Evolutionary conservation across 495 filamentous ascomycete genomes (phyloP).

Genomic region (Penicillium waksmanii): DNA sequence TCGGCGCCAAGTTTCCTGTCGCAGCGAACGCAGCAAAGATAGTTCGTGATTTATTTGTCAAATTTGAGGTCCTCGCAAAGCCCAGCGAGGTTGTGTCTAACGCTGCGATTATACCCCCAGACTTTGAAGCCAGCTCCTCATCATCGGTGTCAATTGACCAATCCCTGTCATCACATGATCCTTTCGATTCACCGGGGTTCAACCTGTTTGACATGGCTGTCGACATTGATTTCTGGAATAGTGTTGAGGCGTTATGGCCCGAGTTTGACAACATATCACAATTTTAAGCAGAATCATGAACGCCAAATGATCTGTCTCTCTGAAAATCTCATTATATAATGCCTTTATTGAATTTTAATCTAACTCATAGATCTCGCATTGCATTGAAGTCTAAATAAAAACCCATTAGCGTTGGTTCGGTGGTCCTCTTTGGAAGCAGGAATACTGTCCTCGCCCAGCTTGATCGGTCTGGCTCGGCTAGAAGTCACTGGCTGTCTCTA

Average conservation of each 20-base stretch:
- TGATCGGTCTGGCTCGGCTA: no score
- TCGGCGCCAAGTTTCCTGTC: constrained; percentile 47
- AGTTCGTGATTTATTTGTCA: constrained; percentile 24
- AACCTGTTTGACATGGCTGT: constrained; percentile 20
- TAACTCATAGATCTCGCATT: no score
- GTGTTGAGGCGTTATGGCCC: constrained; percentile 13
- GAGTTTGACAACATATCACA: constrained; percentile 8
- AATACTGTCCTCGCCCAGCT: no score
- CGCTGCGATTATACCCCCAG: not conserved
- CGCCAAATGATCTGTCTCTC: not conserved
- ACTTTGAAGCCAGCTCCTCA: not conserved
- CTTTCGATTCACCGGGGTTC: not conserved
- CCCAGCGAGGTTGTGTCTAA: not conserved
- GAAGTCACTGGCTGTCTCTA: no score
- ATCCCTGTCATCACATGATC: not conserved
- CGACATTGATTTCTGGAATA: constrained; percentile 22
- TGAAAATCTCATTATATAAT: no score
- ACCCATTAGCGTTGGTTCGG: no score
- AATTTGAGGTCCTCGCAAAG: constrained; percentile 28
- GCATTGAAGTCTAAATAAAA: no score
- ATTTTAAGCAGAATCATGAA: not conserved
- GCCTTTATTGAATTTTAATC: no score
- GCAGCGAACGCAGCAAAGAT: constrained; percentile 42
- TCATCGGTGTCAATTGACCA: not conserved
- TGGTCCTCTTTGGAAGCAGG: no score